Evolutionary conservation across 805 yeast species (phyloP).

Genomic region (Sungouiella thailandica): DNA sequence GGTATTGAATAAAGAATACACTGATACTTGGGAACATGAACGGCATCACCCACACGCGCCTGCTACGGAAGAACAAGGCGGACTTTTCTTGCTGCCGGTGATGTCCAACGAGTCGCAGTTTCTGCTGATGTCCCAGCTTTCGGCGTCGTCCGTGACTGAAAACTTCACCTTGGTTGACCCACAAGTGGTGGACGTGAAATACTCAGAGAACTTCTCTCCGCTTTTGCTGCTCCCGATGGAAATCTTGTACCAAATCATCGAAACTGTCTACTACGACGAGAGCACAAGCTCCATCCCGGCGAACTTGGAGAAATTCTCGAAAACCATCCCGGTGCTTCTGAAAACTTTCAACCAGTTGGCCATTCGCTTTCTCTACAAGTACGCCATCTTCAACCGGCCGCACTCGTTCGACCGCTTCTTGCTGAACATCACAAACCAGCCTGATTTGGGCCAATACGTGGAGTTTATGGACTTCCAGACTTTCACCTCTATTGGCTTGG

Average conservation of each 20-base stretch:
- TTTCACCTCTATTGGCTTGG: slow-evolving; percentile 84
- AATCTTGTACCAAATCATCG: slow-evolving; percentile 49
- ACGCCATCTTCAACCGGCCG: slow-evolving; percentile 74
- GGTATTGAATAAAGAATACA: slow-evolving; percentile 6
- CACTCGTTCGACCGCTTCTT: slow-evolving; percentile 72
- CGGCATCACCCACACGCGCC: slow-evolving; percentile 1
- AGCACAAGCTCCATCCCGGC: slow-evolving; percentile 48
- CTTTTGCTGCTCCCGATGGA: slow-evolving; percentile 47
- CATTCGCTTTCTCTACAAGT: slow-evolving; percentile 55
- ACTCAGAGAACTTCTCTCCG: slow-evolving; percentile 12
- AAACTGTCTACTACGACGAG: slow-evolving; percentile 51
- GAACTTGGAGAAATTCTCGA: slow-evolving; percentile 46
- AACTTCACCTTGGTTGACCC: slow-evolving; percentile 15
- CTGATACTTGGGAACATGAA: background rate
- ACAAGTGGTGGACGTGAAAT: slow-evolving; percentile 9
- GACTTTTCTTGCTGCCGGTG: slow-evolving; percentile 16
- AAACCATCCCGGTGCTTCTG: slow-evolving; percentile 51
- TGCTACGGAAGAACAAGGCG: slow-evolving; percentile 12
- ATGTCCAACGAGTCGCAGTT: slow-evolving; percentile 9
- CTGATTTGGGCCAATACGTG: slow-evolving; percentile 54
- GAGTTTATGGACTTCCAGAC: slow-evolving; percentile 81
- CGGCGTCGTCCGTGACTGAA: slow-evolving; percentile 14
- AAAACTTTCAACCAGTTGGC: slow-evolving; percentile 55
- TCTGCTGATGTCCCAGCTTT: slow-evolving; percentile 1
- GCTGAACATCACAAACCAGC: slow-evolving; percentile 41